A percentile compares a stretch with the other conserved stretches of the same genome.
Evolutionary conservation across 257 asterid species (phyloP).

Genomic region (Capsicum baccatum): DNA sequence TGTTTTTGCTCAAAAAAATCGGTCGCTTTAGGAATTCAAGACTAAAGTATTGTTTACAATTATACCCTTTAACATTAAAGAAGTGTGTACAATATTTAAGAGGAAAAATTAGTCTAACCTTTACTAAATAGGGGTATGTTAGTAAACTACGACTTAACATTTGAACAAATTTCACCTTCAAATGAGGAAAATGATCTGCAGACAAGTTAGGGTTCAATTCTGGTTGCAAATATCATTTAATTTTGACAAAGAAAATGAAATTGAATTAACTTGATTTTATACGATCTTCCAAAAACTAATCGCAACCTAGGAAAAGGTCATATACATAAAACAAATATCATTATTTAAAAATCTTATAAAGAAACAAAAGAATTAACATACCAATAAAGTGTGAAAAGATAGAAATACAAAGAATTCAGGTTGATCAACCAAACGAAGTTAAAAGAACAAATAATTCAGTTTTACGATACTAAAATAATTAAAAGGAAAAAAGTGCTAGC

Average conservation of each 20-base stretch:
- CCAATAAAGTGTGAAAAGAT: background rate
- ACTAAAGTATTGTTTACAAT: background rate
- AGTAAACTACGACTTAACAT: background rate
- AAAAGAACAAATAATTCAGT: background rate
- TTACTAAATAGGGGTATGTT: background rate
- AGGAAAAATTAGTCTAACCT: background rate
- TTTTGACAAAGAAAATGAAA: background rate
- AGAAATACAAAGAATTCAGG: constrained; percentile 26
- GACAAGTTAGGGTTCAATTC: background rate
- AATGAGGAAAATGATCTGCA: background rate
- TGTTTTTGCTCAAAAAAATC: no score
- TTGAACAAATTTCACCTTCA: background rate
- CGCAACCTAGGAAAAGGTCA: no score
- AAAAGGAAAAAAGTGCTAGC: background rate
- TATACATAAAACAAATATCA: background rate
- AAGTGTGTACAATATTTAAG: background rate
- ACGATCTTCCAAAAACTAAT: no score
- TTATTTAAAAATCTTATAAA: background rate
- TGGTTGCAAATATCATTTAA: background rate
- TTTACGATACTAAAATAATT: background rate
- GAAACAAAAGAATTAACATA: constrained; percentile 32
- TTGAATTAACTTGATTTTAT: background rate
- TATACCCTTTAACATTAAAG: background rate
- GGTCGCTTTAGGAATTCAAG: no score
- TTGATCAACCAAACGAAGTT: background rate